Conservation (phyloP, 2,329 filamentous ascomycete species). For the Colletotrichum godetiae region DNA sequence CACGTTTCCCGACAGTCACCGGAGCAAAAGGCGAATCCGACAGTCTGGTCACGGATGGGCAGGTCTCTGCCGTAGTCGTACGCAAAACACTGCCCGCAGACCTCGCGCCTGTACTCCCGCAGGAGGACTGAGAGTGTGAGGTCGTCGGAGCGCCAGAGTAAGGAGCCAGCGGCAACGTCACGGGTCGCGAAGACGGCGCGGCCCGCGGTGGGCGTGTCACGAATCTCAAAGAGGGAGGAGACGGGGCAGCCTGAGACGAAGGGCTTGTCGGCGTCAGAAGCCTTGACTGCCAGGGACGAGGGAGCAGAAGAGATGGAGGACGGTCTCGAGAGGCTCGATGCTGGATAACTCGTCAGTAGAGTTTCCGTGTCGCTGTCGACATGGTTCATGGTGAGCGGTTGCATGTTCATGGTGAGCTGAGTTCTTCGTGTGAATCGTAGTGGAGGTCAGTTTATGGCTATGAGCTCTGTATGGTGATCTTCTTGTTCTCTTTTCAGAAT, state of each 20-base stretch:
- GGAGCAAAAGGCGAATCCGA: constrained; percentile 30
- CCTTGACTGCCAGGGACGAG: background rate
- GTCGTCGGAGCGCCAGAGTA: constrained; percentile 30
- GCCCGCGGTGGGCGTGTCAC: constrained; percentile 26
- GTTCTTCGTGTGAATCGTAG: background rate
- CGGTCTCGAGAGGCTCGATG: constrained; percentile 42
- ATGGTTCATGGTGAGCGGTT: constrained; percentile 1
- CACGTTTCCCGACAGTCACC: constrained; percentile 2
- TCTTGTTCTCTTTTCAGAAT: background rate
- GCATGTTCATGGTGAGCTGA: background rate
- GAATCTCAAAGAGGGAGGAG: constrained; percentile 25
- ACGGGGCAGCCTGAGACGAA: constrained; percentile 10
- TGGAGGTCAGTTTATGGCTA: background rate
- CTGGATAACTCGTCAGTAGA: constrained; percentile 28
- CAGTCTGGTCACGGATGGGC: constrained; percentile 11
- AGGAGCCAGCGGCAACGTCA: background rate
- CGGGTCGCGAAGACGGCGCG: constrained; percentile 29
- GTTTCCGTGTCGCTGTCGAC: constrained; percentile 11
- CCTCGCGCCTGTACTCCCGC: constrained; percentile 30
- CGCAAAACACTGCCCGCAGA: constrained; percentile 27
- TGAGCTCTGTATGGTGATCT: background rate
- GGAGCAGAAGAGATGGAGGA: constrained; percentile 25
- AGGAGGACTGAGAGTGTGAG: constrained; percentile 23
- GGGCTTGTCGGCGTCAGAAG: background rate
- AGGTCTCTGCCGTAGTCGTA: constrained; percentile 29